Percentiles rank a stretch among this genome's conserved stretches.
Conservation (phyloP, 495 filamentous ascomycete species). For the Coniosporium apollinis region DNA sequence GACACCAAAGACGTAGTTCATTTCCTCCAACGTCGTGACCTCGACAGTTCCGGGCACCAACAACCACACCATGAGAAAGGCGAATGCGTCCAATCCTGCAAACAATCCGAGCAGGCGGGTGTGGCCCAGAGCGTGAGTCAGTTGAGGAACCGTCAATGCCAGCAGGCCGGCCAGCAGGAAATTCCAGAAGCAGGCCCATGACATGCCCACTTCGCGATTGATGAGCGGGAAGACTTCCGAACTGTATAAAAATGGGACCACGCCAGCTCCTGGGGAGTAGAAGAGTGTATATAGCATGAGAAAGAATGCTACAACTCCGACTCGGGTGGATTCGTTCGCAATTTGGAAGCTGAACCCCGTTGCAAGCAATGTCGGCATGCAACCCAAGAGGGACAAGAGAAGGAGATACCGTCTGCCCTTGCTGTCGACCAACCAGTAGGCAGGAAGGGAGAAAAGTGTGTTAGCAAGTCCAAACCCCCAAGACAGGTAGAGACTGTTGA, state of each 20-base stretch:
- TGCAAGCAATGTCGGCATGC: constrained; percentile 7
- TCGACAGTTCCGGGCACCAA: constrained; percentile 12
- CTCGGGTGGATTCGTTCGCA: constrained; percentile 5
- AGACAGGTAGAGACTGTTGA: constrained; percentile 9
- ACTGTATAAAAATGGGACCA: constrained; percentile 40
- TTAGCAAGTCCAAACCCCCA: constrained; percentile 10
- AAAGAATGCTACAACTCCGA: constrained; percentile 3
- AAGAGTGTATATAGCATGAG: constrained; percentile 23
- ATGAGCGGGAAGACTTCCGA: constrained; percentile 40
- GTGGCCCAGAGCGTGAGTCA: constrained; percentile 8
- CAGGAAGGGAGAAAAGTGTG: constrained; percentile 11
- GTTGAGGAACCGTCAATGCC: constrained; percentile 10
- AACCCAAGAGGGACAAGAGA: no score
- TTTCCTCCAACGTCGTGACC: constrained; percentile 45
- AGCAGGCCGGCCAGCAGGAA: constrained; percentile 13
- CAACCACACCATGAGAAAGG: constrained; percentile 11
- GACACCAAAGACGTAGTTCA: constrained; percentile 56
- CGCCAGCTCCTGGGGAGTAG: constrained; percentile 41
- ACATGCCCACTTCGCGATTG: constrained; percentile 19
- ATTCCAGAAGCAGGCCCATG: constrained; percentile 15
- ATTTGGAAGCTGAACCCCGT: constrained; percentile 10
- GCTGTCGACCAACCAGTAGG: constrained; percentile 11
- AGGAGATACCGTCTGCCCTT: constrained; percentile 11
- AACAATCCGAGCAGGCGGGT: constrained; percentile 10
- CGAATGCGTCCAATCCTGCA: constrained; percentile 10